Evolutionary conservation across 495 filamentous ascomycete species (phyloP).

Genomic region (Rostrohypoxylon terebratum): DNA sequence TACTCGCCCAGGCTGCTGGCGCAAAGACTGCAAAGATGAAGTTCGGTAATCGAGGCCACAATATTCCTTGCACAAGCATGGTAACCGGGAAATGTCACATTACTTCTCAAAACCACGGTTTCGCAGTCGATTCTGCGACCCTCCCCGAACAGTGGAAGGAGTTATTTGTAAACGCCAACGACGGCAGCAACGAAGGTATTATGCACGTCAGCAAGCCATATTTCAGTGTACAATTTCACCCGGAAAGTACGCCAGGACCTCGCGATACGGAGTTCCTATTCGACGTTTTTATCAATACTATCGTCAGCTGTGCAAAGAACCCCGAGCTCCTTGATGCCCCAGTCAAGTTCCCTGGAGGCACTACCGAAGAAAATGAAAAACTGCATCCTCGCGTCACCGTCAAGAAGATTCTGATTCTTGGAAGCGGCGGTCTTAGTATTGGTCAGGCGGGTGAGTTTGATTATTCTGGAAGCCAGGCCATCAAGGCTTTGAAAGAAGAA

Average conservation of each 20-base stretch:
- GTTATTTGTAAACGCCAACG: constrained; percentile 97
- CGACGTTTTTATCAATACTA: constrained; percentile 92
- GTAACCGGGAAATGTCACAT: constrained; percentile 96
- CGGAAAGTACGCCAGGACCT: constrained; percentile 94
- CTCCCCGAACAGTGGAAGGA: constrained; percentile 87
- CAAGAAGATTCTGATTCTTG: constrained; percentile 94
- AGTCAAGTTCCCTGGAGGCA: constrained; percentile 88
- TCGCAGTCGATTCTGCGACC: constrained; percentile 82
- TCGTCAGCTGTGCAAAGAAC: constrained; percentile 72
- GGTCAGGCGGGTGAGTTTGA: constrained; percentile 98
- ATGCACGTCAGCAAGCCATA: constrained; percentile 85
- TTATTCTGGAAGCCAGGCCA: constrained; percentile 94
- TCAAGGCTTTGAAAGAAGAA: constrained; percentile 97
- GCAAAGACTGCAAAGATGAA: constrained; percentile 95
- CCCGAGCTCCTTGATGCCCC: constrained; percentile 71
- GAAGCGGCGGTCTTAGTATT: constrained; percentile 93
- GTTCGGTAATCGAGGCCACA: constrained; percentile 98
- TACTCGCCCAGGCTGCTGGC: constrained; percentile 90
- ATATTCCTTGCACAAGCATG: constrained; percentile 96
- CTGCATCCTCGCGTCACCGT: constrained; percentile 81
- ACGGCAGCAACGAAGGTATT: constrained; percentile 97
- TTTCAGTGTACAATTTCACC: constrained; percentile 99
- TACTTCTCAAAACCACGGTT: constrained; percentile 98
- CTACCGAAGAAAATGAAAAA: constrained; percentile 77
- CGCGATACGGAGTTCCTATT: constrained; percentile 98